These are phyloP conservation scores for Hippophae tibetana DNA, from an alignment of 306 rosid species.

Conservation along the genomic window DNA sequence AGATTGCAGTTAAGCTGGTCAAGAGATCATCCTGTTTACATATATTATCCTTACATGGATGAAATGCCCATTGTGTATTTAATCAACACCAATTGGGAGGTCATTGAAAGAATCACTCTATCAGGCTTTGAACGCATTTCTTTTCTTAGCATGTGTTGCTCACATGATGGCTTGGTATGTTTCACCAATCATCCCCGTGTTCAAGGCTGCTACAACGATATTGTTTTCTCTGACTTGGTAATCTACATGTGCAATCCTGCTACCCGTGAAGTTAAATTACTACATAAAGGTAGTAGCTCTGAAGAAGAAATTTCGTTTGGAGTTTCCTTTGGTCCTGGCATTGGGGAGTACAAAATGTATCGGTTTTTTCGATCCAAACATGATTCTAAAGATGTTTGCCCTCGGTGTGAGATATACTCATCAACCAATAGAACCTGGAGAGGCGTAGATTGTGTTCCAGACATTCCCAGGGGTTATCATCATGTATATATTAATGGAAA, in stretches of 20 bases:
- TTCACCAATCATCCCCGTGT: slow-evolving; percentile 16
- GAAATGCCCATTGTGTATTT: slow-evolving; percentile 5
- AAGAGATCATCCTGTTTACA: slow-evolving; percentile 4
- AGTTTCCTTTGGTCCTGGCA: slow-evolving; percentile 21
- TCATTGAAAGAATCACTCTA: slow-evolving; percentile 10
- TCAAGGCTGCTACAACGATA: not conserved
- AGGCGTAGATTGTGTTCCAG: slow-evolving; percentile 15
- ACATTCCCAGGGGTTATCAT: slow-evolving; percentile 19
- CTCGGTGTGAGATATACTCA: slow-evolving; percentile 24
- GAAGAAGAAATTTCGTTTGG: slow-evolving; percentile 14
- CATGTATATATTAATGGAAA: slow-evolving; percentile 15
- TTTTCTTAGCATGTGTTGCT: slow-evolving; percentile 19
- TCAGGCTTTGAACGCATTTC: slow-evolving; percentile 10
- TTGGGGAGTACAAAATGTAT: slow-evolving; percentile 17
- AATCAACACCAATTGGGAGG: slow-evolving; percentile 9
- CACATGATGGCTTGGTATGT: slow-evolving; percentile 20
- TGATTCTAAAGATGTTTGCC: not conserved
- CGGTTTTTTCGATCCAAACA: slow-evolving; percentile 13
- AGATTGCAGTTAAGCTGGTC: slow-evolving; percentile 15
- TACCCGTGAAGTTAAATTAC: slow-evolving; percentile 14
- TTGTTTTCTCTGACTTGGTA: slow-evolving; percentile 3
- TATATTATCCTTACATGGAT: slow-evolving; percentile 18
- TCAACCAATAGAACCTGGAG: slow-evolving; percentile 19
- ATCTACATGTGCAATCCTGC: slow-evolving; percentile 27
- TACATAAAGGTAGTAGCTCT: slow-evolving; percentile 16